phyloP scores from a whole-genome alignment of 768 basidiomycete genomes.

The Lentinula guzmanii region DNA sequence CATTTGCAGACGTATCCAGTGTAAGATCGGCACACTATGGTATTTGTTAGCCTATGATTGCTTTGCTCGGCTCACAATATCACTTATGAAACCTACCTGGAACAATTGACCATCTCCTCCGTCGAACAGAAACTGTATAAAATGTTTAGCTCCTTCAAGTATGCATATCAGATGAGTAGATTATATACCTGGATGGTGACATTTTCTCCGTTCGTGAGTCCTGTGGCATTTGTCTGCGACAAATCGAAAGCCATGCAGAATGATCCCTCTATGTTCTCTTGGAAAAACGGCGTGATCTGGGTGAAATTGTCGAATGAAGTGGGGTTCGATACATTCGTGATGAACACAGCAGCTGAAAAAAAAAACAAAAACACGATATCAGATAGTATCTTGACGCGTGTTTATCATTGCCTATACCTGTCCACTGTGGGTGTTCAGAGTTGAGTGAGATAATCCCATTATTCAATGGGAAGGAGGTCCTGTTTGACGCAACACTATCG shows the following conservation, averaged over 20 bases:
- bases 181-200: slow-evolving; percentile 59
- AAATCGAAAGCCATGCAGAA: slow-evolving; percentile 70
- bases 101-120: slow-evolving; percentile 71
- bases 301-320: slow-evolving; percentile 62
- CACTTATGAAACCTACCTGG: slow-evolving; percentile 39
- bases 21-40: slow-evolving; percentile 76
- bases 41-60: not conserved
- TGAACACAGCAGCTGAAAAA: slow-evolving; percentile 40
- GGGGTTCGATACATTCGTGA: slow-evolving; percentile 53
- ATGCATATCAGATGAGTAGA: not conserved
- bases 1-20: slow-evolving; percentile 44
- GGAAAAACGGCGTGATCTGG: slow-evolving; percentile 42
- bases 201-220: slow-evolving; percentile 48
- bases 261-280: slow-evolving; percentile 47
- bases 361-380: not conserved
- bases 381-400: not conserved
- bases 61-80: not conserved
- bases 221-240: slow-evolving; percentile 38
- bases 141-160: not conserved
- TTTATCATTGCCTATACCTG: slow-evolving; percentile 26
- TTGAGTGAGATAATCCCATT: slow-evolving; percentile 56
- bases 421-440: slow-evolving; percentile 62
- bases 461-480: slow-evolving; percentile 65
- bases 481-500: slow-evolving; percentile 37
- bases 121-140: slow-evolving; percentile 41